Base-by-base conservation (phyloP, 768 basidiomycete genomes). In the Trametes cingulata region DNA sequence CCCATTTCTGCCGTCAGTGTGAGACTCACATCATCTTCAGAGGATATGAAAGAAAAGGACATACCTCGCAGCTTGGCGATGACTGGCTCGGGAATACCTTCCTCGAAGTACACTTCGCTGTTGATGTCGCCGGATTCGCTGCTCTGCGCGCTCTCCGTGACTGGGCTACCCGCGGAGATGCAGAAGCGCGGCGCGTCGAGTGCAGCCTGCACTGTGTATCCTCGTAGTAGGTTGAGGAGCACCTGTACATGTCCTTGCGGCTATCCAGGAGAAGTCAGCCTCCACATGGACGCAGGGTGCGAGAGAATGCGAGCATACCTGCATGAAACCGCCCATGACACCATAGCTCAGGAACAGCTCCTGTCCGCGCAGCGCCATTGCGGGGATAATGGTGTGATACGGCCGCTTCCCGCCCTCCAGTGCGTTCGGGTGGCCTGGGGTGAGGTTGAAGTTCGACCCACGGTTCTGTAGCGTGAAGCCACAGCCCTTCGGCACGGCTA, bases 241-340 rank as follows among this genome's bases (percentile, higher is more conserved):
- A 98, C 95, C 74, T 99, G 97, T 3, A 98, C 83, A 66, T 98
- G 96, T 0, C 97, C 95, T 80, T 96, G 95, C 1, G 96, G 96
- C 84, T 97, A 51, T 43, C 25, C 40, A 41, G 27, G 47, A 22
- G 19, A 33, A 19, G 39, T 14, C 29, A 17, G 37, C 36, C 20
- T 45, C 20, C n/a, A 17, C 17, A 39, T 1, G 41, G 7, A 8
- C 35, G 24, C 19, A 42, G 25, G 51, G 22, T 25, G 33, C 43
- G 25, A 36, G 17, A 35, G 29, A 14, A n/a, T n/a, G 27, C 20
- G 9, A 0, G 52, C 71, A 41, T 29, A 82, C 88, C 80, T 91
- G 91, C 91, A 93, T 94, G 73, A 85, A 93, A 1, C 90, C 91
- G 55, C 91, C 92, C 94, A 95, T 95, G 20, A 95, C 91, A 53